A percentile compares a stretch with the other conserved stretches of the same genome.
phyloP scores from a whole-genome alignment of 2,329 filamentous ascomycete genomes.

The Pseudocercospora pini-densiflorae region DNA sequence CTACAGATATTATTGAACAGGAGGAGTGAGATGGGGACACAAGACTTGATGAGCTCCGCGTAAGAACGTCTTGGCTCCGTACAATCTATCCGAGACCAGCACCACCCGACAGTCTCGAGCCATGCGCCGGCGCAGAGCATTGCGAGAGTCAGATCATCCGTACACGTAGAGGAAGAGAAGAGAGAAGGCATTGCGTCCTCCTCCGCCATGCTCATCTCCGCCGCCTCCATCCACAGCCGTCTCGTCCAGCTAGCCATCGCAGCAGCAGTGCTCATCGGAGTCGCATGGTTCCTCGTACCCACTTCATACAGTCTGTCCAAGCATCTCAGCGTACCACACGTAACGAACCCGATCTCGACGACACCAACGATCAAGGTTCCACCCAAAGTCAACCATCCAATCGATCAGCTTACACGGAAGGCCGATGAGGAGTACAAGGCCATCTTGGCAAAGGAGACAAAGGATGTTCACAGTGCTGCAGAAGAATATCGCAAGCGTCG shows the following conservation, averaged over 20 bases:
- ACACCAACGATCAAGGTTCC: slow-evolving; percentile 19
- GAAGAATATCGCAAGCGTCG: slow-evolving; percentile 49
- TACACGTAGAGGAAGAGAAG: not conserved
- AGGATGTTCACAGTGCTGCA: slow-evolving; percentile 45
- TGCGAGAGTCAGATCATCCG: not conserved
- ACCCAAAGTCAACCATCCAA: slow-evolving; percentile 42
- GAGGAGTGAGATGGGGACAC: slow-evolving; percentile 1
- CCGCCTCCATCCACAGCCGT: slow-evolving; percentile 38
- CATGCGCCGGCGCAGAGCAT: slow-evolving; percentile 12
- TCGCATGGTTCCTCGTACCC: slow-evolving; percentile 31
- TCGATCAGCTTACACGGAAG: slow-evolving; percentile 43
- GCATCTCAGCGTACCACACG: slow-evolving; percentile 25
- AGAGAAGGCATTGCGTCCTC: not conserved
- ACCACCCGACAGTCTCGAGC: not conserved
- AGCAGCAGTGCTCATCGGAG: slow-evolving; percentile 29
- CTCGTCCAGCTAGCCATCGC: slow-evolving; percentile 37
- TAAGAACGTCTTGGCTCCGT: not conserved
- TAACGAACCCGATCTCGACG: slow-evolving; percentile 6
- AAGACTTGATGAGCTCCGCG: not conserved
- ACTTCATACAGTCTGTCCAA: slow-evolving; percentile 26
- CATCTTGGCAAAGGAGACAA: slow-evolving; percentile 44
- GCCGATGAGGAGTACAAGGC: slow-evolving; percentile 40
- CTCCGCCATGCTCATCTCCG: slow-evolving; percentile 31
- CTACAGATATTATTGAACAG: not conserved
- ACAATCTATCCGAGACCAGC: not conserved